These are phyloP conservation scores for Fraxinus albicans DNA, from an alignment of 305 asterid genomes.

Conservation along the genomic window DNA sequence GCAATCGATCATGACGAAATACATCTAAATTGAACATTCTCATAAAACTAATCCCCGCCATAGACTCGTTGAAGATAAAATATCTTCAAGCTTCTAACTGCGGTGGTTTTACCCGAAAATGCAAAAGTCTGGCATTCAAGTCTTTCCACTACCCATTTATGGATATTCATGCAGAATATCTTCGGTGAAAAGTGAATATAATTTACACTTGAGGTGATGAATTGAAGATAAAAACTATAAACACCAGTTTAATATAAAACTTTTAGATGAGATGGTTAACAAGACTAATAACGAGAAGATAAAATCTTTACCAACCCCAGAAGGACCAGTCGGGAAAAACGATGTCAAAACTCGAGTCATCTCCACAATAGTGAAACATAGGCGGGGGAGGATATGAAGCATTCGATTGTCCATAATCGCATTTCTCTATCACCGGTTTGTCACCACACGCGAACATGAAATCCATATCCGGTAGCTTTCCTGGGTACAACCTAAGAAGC, in stretches of 20 bases:
- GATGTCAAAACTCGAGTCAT: conserved; percentile 56
- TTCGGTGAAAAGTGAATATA: not conserved
- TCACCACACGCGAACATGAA: conserved; percentile 66
- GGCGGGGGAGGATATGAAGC: conserved; percentile 56
- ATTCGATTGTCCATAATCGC: conserved; percentile 21
- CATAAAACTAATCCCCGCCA: not conserved
- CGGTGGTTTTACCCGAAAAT: not conserved
- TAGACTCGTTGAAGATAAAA: not conserved
- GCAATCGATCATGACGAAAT: not conserved
- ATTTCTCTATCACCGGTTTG: conserved; percentile 44
- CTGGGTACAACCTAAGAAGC: conserved; percentile 77
- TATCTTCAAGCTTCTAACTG: not conserved
- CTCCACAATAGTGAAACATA: conserved; percentile 69
- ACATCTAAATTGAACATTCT: not conserved
- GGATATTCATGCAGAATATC: not conserved
- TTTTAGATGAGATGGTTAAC: not conserved
- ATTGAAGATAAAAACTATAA: not conserved
- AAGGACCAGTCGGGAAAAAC: conserved; percentile 96
- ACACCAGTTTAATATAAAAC: not conserved
- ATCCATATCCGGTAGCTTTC: conserved; percentile 65
- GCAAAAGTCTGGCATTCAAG: too few relatives aligned
- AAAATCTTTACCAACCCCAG: conserved; percentile 92
- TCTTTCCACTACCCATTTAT: too few relatives aligned
- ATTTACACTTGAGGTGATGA: not conserved
- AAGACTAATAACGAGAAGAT: not conserved